Evolutionary conservation across 1,284 basidiomycete genomes (phyloP).

Genomic region (Leccinum fallax): DNA sequence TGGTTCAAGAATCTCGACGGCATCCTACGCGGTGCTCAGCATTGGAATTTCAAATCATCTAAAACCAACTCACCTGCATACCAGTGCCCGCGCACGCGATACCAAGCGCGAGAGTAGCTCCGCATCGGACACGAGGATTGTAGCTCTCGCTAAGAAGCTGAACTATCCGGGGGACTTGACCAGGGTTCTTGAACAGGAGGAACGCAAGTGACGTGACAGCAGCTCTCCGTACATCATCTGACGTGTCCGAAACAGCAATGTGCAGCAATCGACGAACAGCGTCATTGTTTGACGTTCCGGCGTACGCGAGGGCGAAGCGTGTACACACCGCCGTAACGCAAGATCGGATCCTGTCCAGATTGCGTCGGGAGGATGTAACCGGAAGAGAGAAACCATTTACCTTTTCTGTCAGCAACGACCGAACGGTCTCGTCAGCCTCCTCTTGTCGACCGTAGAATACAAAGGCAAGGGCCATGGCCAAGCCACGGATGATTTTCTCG

Average conservation of each 20-base stretch:
- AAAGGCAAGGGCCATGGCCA: conserved; percentile 89
- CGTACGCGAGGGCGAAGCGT: conserved; percentile 94
- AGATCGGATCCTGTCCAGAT: conserved; percentile 78
- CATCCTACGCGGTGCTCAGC: conserved; percentile 58
- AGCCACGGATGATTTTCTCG: conserved; percentile 96
- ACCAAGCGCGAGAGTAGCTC: conserved; percentile 91
- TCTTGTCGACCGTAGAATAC: conserved; percentile 91
- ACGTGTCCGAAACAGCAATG: conserved; percentile 95
- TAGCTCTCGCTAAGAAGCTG: conserved; percentile 96
- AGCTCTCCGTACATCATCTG: conserved; percentile 92
- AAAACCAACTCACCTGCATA: conserved; percentile 59
- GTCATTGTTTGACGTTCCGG: conserved; percentile 91
- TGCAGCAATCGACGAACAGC: conserved; percentile 90
- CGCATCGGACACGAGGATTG: conserved; percentile 97
- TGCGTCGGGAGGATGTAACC: conserved; percentile 5
- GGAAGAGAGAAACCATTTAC: conserved; percentile 43
- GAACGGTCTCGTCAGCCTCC: conserved; percentile 80
- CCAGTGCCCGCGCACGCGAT: conserved; percentile 98
- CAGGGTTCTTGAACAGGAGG: conserved; percentile 92
- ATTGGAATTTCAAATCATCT: conserved; percentile 1
- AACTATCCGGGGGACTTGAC: conserved; percentile 92
- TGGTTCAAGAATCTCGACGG: conserved; percentile 92
- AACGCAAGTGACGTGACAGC: conserved; percentile 95
- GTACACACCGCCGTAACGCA: conserved; percentile 96
- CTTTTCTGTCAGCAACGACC: conserved; percentile 81